Percentiles rank a stretch among this genome's conserved stretches.
phyloP scores from a whole-genome alignment of 345 rosid species.

The Balakata baccata region DNA sequence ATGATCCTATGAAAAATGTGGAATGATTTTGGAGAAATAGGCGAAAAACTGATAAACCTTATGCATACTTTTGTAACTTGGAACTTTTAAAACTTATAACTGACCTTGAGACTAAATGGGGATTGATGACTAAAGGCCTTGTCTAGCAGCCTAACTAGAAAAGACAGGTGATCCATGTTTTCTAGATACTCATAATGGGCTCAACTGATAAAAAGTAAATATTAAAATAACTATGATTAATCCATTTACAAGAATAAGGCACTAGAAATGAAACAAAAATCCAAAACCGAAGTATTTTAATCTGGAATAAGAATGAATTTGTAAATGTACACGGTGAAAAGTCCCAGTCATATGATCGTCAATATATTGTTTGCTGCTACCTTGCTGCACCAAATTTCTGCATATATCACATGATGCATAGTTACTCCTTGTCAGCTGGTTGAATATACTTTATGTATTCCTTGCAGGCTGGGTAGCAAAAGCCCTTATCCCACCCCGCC shows the following conservation, averaged over 20 bases:
- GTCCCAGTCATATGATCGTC: background rate
- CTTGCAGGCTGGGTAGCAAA: conserved; percentile 69
- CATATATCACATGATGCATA: background rate
- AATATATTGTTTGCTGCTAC: background rate
- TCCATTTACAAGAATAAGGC: background rate
- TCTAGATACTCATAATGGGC: background rate
- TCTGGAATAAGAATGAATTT: too few species aligned
- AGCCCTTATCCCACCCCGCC: conserved; percentile 56
- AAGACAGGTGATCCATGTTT: background rate
- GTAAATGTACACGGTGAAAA: background rate
- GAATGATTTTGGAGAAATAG: background rate
- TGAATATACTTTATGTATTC: background rate
- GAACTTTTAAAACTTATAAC: background rate
- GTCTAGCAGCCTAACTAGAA: background rate
- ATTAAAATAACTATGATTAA: background rate
- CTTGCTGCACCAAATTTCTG: background rate
- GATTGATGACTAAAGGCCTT: background rate
- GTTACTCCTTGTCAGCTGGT: background rate
- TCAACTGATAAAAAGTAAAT: background rate
- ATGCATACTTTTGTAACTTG: background rate
- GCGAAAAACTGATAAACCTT: background rate
- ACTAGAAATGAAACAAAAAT: background rate
- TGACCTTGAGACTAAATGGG: background rate
- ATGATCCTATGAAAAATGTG: background rate
- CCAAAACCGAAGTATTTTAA: background rate